phyloP scores from a whole-genome alignment of 1,284 basidiomycete genomes.

The Trichosporon coremiiforme region DNA sequence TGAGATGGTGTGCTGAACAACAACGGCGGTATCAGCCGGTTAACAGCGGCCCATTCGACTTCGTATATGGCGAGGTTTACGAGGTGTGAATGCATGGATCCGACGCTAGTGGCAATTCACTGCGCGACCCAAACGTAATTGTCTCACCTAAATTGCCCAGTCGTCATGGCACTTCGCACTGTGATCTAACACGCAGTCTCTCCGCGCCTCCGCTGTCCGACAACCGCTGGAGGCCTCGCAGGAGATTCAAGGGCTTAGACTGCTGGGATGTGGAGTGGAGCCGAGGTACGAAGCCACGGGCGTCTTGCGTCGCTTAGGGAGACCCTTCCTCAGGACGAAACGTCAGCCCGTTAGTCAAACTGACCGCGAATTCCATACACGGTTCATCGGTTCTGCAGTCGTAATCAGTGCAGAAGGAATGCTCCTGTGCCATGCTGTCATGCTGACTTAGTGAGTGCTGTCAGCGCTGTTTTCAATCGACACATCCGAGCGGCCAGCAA shows the following conservation, averaged over 20 bases:
- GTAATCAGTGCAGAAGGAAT: conserved; percentile 12
- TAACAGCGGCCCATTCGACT: not conserved
- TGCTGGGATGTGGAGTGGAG: not conserved
- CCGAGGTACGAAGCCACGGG: not conserved
- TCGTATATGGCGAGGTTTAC: not conserved
- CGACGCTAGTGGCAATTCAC: not conserved
- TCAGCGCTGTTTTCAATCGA: not conserved
- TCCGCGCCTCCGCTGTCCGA: too few relatives aligned
- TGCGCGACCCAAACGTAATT: not conserved
- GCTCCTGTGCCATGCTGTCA: not conserved
- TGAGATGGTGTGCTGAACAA: not conserved
- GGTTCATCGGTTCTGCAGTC: not conserved
- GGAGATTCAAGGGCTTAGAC: not conserved
- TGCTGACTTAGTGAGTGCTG: not conserved
- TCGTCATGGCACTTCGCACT: not conserved
- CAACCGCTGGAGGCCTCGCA: too few relatives aligned
- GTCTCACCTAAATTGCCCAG: conserved; percentile 7
- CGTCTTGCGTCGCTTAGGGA: not conserved
- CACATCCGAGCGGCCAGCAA: not conserved
- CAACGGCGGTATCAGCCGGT: not conserved
- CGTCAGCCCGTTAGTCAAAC: not conserved
- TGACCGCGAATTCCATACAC: not conserved
- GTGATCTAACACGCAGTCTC: too few relatives aligned
- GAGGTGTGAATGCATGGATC: conserved; percentile 2
- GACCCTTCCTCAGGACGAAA: not conserved